Conservation (phyloP, 129 eudicot genomes). For the Lonicera japonica region DNA sequence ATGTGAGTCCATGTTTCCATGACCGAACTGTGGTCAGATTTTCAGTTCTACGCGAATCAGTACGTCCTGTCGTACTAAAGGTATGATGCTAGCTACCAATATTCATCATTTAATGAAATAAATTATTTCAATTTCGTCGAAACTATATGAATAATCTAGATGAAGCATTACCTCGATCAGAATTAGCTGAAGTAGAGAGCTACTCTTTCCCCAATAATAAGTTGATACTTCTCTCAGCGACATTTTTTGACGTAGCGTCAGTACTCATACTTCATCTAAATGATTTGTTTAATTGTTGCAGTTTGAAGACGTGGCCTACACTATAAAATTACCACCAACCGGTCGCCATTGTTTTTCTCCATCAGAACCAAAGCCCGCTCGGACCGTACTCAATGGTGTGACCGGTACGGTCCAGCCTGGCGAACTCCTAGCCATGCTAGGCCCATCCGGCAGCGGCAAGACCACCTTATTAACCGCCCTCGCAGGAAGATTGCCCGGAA, state of each 20-base stretch:
- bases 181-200: no score
- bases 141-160: no score
- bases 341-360: conserved; percentile 28
- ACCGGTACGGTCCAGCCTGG: conserved; percentile 76
- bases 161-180: no score
- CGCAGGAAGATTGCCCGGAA: conserved; percentile 56
- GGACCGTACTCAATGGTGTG: conserved; percentile 48
- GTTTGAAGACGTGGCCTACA: conserved; percentile 73
- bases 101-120: no score
- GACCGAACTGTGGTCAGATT: conserved; percentile 4
- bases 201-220: no score
- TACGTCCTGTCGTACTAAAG: conserved; percentile 61
- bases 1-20: conserved; percentile 25
- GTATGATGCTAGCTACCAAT: conserved; percentile 15
- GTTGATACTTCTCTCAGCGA: no score
- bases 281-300: conserved; percentile 15
- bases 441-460: conserved; percentile 92
- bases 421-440: conserved; percentile 78
- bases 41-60: conserved; percentile 44
- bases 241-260: no score
- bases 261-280: no score
- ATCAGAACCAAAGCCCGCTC: conserved; percentile 34
- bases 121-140: no score
- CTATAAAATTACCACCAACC: conserved; percentile 28
- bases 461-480: conserved; percentile 79